Percentiles rank a stretch among this genome's conserved stretches.
Conservation (phyloP, 306 rosid species). For the Dalbergia oliveri region DNA sequence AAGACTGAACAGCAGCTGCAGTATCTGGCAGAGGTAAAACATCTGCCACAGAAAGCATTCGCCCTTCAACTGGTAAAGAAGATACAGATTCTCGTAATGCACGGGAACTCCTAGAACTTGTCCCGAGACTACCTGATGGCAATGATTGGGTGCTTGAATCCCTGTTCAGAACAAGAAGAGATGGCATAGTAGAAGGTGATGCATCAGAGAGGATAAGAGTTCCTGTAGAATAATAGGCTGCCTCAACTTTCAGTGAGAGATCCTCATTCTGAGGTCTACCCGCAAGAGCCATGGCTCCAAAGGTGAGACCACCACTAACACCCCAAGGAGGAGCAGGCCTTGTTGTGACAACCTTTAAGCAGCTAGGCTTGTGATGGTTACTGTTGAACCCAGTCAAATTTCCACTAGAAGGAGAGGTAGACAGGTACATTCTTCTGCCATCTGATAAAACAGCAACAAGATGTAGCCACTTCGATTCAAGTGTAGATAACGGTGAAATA, state of each 20-base stretch:
- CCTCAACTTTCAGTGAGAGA: slow-evolving; percentile 89
- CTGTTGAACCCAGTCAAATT: slow-evolving; percentile 77
- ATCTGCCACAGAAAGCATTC: slow-evolving; percentile 98
- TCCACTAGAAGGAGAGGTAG: slow-evolving; percentile 92
- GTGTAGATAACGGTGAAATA: slow-evolving; percentile 87
- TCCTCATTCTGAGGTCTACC: slow-evolving; percentile 91
- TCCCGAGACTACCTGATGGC: slow-evolving; percentile 63
- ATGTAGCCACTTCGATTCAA: slow-evolving; percentile 92
- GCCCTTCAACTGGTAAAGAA: slow-evolving; percentile 91
- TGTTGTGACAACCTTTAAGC: slow-evolving; percentile 90
- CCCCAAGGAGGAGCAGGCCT: slow-evolving; percentile 99
- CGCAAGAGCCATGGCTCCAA: slow-evolving; percentile 86
- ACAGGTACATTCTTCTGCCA: slow-evolving; percentile 95
- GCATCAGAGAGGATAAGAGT: slow-evolving; percentile 95
- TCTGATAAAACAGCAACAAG: slow-evolving; percentile 94
- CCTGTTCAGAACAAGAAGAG: slow-evolving; percentile 86
- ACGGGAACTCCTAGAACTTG: slow-evolving; percentile 77
- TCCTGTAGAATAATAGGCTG: slow-evolving; percentile 92
- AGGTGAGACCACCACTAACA: slow-evolving; percentile 83
- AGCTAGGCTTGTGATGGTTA: slow-evolving; percentile 76
- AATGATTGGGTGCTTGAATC: slow-evolving; percentile 80
- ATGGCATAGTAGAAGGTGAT: slow-evolving; percentile 83
- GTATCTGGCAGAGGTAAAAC: slow-evolving; percentile 85
- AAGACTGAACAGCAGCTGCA: slow-evolving; percentile 76
- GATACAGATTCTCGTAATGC: slow-evolving; percentile 91